phyloP scores from a whole-genome alignment of 1,139 yeast genomes.

The Suzukiozyma palmioleophila region DNA sequence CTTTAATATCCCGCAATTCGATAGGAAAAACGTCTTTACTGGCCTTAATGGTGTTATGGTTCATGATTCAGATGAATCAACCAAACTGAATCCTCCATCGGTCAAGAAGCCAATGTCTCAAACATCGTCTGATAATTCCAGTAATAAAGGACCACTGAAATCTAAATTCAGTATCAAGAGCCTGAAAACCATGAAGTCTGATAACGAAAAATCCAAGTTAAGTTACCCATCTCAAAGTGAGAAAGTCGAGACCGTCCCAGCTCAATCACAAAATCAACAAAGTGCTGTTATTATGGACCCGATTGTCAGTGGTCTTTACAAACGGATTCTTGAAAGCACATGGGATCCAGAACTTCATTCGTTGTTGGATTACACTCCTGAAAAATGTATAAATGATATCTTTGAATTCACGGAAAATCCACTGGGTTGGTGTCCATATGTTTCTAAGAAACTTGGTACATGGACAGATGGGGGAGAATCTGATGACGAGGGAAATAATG shows the following conservation, averaged over 20 bases:
- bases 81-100: neutral
- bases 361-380: conserved; percentile 64
- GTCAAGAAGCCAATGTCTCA: neutral
- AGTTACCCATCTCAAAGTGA: neutral
- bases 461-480: conserved; percentile 11
- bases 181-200: neutral
- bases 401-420: conserved; percentile 52
- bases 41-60: conserved; percentile 36
- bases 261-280: neutral
- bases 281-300: conserved; percentile 40
- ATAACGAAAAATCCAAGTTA: neutral
- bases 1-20: conserved; percentile 36
- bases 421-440: conserved; percentile 54
- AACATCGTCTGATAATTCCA: neutral
- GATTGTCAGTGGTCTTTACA: conserved; percentile 48
- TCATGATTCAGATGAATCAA: conserved; percentile 6
- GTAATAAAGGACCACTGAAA: neutral
- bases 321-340: conserved; percentile 61
- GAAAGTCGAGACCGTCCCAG: neutral
- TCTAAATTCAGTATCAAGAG: neutral
- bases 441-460: conserved; percentile 14
- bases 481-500: conserved; percentile 37
- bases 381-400: conserved; percentile 70
- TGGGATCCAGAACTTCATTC: conserved; percentile 70
- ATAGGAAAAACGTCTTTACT: conserved; percentile 34